Percentiles rank a stretch among this genome's conserved stretches.
Evolutionary conservation across 148 eudicot genomes (phyloP).

Genomic region (Rheum nobile): DNA sequence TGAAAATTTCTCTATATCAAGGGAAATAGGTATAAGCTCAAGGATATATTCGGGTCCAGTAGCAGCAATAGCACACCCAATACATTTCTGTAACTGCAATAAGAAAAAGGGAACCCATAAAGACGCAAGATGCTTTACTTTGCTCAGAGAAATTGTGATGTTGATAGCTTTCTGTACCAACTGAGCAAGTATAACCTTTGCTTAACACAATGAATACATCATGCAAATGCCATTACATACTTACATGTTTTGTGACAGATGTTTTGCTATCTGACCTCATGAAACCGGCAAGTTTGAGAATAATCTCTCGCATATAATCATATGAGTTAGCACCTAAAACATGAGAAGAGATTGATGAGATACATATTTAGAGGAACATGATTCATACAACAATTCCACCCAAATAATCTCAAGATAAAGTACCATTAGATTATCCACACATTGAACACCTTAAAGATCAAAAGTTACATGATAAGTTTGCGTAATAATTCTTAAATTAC

Average conservation of each 20-base stretch:
- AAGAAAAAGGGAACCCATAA: background rate
- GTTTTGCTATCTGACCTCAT: constrained; percentile 29
- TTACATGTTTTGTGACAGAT: constrained; percentile 39
- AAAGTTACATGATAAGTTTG: background rate
- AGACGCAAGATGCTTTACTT: background rate
- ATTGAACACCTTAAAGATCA: background rate
- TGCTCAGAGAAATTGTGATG: background rate
- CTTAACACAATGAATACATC: background rate
- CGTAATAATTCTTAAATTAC: background rate
- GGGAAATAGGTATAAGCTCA: constrained; percentile 45
- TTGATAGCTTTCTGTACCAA: background rate
- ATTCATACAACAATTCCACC: background rate
- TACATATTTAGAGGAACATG: background rate
- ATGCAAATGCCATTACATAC: constrained; percentile 13
- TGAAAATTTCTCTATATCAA: constrained; percentile 31
- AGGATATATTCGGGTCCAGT: constrained; percentile 77
- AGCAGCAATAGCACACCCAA: constrained; percentile 76
- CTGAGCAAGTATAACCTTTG: background rate
- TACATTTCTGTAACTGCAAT: constrained; percentile 69
- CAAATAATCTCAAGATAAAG: background rate
- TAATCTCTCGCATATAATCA: constrained; percentile 38
- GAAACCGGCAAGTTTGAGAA: constrained; percentile 50
- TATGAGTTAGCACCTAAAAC: constrained; percentile 41
- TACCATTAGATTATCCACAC: background rate
- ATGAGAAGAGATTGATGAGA: constrained; percentile 6